Evolutionary conservation across 805 yeast genomes (phyloP), one percentile per base, ranked within the genome.

Genomic region (Yamadazyma scolyti): DNA sequence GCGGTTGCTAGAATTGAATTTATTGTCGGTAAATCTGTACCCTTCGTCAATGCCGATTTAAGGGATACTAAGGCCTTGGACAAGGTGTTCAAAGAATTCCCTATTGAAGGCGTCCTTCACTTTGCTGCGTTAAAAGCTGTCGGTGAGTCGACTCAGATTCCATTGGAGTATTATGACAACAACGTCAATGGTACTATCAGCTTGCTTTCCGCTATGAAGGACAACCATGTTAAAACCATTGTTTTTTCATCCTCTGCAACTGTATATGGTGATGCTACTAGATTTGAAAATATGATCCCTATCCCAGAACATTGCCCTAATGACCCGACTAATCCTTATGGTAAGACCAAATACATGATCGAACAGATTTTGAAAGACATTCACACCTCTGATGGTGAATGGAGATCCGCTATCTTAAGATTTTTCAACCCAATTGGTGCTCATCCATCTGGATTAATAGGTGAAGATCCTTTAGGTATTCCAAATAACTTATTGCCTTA

Each of bases 351-450:
- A 61, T 58, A 65, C 31, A 59, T 75, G 41, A 78, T 79, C 37
- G 94, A 84, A 57, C 65, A 71, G 33, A 71, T 81, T 33, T 57
- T 78, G 38, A 58, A 68, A 20, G 88, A 79, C 50, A 55, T 75
- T 16, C 61, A 73, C 44, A 44, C 56, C 4, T 66, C 77, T 25
- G 70, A 71, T 16, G 47, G 54, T 3, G 16, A 25, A 2, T 73
- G 77, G 77, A 61, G 61, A 24, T 56, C 68, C 23, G 90, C 88
- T 4, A 67, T 82, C 29, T 61, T 85, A 47, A 71, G 93, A 35
- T 85, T 83, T 58, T 84, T 82, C 64, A 83, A 84, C 50, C 93
- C 94, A 20, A 81, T 82, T 43, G 94, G 94, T 22, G 90, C 93
- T 11, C 94, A 84, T 51, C 84, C 89, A 3, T 75, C 86, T 2